Conservation (phyloP, 495 filamentous ascomycete species). For the Sphaerosporella brunnea region DNA sequence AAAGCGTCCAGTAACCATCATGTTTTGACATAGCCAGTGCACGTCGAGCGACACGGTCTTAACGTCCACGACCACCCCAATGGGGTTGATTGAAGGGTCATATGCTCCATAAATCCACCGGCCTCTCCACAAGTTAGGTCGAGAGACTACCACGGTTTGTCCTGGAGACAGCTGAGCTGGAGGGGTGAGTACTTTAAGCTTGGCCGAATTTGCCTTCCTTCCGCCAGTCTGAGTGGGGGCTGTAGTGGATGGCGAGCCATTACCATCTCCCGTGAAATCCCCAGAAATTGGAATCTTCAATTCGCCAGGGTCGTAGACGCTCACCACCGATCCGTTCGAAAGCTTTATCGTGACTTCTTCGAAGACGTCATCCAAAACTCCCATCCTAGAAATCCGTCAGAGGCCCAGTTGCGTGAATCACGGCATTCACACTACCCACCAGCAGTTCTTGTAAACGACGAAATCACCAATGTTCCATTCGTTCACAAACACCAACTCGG, state of each 20-base stretch:
- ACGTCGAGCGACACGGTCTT: constrained; percentile 30
- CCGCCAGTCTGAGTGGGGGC: neutral
- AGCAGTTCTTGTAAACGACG: constrained; percentile 27
- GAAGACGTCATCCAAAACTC: constrained; percentile 21
- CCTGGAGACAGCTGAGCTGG: constrained; percentile 29
- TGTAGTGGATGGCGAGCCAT: neutral
- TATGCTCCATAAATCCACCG: constrained; percentile 35
- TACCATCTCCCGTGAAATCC: neutral
- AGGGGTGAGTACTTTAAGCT: constrained; percentile 8
- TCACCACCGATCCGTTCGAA: constrained; percentile 27
- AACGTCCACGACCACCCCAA: constrained; percentile 36
- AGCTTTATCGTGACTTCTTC: constrained; percentile 27
- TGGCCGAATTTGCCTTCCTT: constrained; percentile 7
- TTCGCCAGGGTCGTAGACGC: constrained; percentile 25
- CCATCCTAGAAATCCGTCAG: no score
- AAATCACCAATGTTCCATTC: constrained; percentile 28
- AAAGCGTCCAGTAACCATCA: constrained; percentile 24
- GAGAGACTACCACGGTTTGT: constrained; percentile 33
- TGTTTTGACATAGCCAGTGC: constrained; percentile 35
- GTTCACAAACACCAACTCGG: constrained; percentile 23
- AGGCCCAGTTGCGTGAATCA: no score
- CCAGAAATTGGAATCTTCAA: constrained; percentile 25
- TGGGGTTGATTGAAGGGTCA: constrained; percentile 28
- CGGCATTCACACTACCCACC: no score
- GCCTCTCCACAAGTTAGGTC: constrained; percentile 34